Evolutionary conservation across 306 rosid genomes (phyloP).

Genomic region (Quillaja saponaria): DNA sequence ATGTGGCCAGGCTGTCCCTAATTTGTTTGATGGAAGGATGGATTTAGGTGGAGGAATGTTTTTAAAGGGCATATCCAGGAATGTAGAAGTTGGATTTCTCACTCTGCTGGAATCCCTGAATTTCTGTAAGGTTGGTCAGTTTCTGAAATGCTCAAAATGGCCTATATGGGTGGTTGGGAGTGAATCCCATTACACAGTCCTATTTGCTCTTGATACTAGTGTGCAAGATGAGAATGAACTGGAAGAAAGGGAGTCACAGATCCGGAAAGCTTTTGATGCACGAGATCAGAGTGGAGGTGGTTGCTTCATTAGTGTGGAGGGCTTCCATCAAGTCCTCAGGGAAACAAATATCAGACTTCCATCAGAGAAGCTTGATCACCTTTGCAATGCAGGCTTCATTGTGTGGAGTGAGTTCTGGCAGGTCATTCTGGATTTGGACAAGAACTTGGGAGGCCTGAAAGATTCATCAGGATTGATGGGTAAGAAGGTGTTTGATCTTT

Average conservation of each 20-base stretch:
- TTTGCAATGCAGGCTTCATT: slow-evolving; percentile 75
- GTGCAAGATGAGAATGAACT: slow-evolving; percentile 94
- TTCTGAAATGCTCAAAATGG: slow-evolving; percentile 85
- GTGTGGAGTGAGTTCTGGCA: slow-evolving; percentile 99
- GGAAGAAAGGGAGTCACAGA: slow-evolving; percentile 86
- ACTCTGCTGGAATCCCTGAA: slow-evolving; percentile 81
- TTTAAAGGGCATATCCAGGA: slow-evolving; percentile 75
- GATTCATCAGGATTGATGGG: slow-evolving; percentile 97
- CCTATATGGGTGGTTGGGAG: slow-evolving; percentile 97
- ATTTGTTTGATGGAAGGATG: slow-evolving; percentile 90
- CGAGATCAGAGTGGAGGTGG: slow-evolving; percentile 99
- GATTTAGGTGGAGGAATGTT: slow-evolving; percentile 94
- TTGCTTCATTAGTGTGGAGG: slow-evolving; percentile 91
- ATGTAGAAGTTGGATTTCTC: slow-evolving; percentile 93
- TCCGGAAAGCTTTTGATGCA: slow-evolving; percentile 87
- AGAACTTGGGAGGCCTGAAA: slow-evolving; percentile 85
- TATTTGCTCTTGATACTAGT: slow-evolving; percentile 75
- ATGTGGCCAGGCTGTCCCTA: slow-evolving; percentile 89
- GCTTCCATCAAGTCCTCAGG: slow-evolving; percentile 76
- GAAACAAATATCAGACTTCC: slow-evolving; percentile 69
- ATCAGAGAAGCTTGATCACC: slow-evolving; percentile 69
- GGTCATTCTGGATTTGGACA: slow-evolving; percentile 84
- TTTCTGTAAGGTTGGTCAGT: slow-evolving; percentile 90
- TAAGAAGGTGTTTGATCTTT: slow-evolving; percentile 84
- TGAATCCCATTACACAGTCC: slow-evolving; percentile 92